Evolutionary conservation across 2,329 filamentous ascomycete genomes (phyloP), one percentile per base, ranked within the genome.

Genomic region (Alternaria sp.): DNA sequence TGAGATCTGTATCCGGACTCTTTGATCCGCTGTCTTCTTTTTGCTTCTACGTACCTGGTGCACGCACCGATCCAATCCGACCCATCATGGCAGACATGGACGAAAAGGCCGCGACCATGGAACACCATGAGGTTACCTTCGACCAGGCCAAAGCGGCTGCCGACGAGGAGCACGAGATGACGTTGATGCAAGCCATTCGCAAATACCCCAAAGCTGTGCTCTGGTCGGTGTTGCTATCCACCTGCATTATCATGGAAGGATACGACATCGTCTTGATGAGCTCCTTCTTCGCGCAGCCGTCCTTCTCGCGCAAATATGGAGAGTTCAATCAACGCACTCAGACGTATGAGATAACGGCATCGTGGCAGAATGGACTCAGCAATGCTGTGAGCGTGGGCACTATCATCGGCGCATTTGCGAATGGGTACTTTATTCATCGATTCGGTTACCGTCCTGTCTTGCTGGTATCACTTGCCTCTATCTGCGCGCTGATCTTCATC

Each of bases 221-320:
- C 13, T 97, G 92, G 91, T 92, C 90, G 73, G 74, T 96, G 32
- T 83, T 96, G 59, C 91, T 97, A 77, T 94, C 91, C 6, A 93
- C 90, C 0, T 92, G 90, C 77, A 93, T 96, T 75, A 88, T 88
- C 69, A 97, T 97, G 93, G 93, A 96, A 79, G 93, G 92, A 10
- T 96, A 93, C 81, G 92, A 96, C 76, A 85, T 95, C 64, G 89
- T 87, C 70, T 83, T 96, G 57, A 88, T 95, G 76, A 91, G 89
- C 81, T 93, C 92, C 78, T 92, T 95, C 74, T 93, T 86, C 62
- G 82, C 74, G 6, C 79, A 79, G 40, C 76, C 77, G 30, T 68
- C 78, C 15, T 83, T 84, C 74, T 75, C 81, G 46, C 54, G 69
- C 49, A 74, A 77, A 56, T 83, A 78, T 60, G 80, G 82, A 54